Conservation (phyloP, 1,284 basidiomycete species). For the Neolentinus lepideus region DNA sequence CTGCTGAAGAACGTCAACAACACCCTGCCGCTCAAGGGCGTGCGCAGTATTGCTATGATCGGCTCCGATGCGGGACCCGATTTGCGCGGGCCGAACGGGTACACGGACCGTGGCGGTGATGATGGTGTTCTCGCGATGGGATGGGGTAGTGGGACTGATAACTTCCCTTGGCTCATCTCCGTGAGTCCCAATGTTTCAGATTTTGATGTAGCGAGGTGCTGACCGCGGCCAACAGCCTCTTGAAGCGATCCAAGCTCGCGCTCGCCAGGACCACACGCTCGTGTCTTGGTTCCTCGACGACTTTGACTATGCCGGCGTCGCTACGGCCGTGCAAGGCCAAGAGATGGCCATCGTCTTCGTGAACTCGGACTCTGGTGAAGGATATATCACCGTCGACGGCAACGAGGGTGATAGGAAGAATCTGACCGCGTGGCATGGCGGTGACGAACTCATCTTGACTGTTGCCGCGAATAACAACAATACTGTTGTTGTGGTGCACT, state of each 20-base stretch:
- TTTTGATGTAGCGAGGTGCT: constrained; percentile 4
- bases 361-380: constrained; percentile 70
- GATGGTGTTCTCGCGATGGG: constrained; percentile 79
- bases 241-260: constrained; percentile 63
- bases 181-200: constrained; percentile 22
- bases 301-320: constrained; percentile 49
- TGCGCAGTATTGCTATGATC: constrained; percentile 52
- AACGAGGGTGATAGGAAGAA: constrained; percentile 78
- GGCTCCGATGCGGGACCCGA: constrained; percentile 67
- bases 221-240: constrained; percentile 36
- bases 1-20: constrained; percentile 73
- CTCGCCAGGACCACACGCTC: constrained; percentile 52
- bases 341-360: constrained; percentile 72
- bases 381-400: constrained; percentile 69
- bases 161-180: constrained; percentile 56
- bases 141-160: constrained; percentile 69
- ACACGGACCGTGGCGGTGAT: constrained; percentile 53
- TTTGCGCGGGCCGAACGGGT: constrained; percentile 66
- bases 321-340: constrained; percentile 38
- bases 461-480: constrained; percentile 64
- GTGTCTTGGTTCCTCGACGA: constrained; percentile 60
- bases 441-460: constrained; percentile 54
- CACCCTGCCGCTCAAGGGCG: constrained; percentile 61
- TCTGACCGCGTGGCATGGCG: constrained; percentile 74
- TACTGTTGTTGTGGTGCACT: constrained; percentile 78